These are phyloP conservation scores for Grifola frondosa DNA, from an alignment of 1,284 basidiomycete genomes.

Conservation along the genomic window DNA sequence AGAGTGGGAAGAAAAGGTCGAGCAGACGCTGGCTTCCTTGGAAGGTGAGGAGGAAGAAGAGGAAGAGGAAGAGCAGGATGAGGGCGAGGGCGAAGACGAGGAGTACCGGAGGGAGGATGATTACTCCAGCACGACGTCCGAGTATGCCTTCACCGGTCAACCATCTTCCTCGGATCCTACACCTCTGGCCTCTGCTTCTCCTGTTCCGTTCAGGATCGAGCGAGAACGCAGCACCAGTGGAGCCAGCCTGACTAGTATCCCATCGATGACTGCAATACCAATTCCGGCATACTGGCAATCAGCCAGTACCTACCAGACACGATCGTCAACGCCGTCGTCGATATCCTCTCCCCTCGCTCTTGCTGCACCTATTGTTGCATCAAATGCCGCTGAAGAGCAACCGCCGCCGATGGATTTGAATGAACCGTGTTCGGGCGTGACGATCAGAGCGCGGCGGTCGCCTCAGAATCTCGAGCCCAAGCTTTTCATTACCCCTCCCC, in stretches of 20 bases:
- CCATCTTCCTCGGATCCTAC: slow-evolving; percentile 58
- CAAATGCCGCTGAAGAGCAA: slow-evolving; percentile 53
- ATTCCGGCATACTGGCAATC: slow-evolving; percentile 41
- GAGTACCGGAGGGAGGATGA: slow-evolving; percentile 43
- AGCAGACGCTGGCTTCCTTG: slow-evolving; percentile 59
- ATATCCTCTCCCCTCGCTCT: slow-evolving; percentile 80
- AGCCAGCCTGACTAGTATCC: slow-evolving; percentile 30
- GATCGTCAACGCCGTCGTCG: slow-evolving; percentile 82
- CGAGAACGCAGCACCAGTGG: slow-evolving; percentile 24
- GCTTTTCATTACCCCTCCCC: slow-evolving; percentile 67
- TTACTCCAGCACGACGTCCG: slow-evolving; percentile 61
- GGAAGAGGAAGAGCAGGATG: slow-evolving; percentile 29
- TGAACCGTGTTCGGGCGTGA: slow-evolving; percentile 38
- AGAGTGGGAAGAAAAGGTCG: slow-evolving; percentile 95
- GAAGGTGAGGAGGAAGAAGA: slow-evolving; percentile 48
- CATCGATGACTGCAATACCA: slow-evolving; percentile 26
- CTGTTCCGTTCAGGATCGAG: slow-evolving; percentile 40
- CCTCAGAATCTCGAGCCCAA: slow-evolving; percentile 66
- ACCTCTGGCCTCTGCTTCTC: slow-evolving; percentile 64
- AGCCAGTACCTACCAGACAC: slow-evolving; percentile 55
- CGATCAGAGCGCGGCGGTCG: slow-evolving; percentile 50
- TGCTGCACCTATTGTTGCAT: slow-evolving; percentile 76
- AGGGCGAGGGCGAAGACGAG: slow-evolving; percentile 26
- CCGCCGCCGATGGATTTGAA: slow-evolving; percentile 65
- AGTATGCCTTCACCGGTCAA: slow-evolving; percentile 58